Base-by-base conservation (phyloP, 2,329 filamentous ascomycete species). In the Cadophora luteo-olivacea region DNA sequence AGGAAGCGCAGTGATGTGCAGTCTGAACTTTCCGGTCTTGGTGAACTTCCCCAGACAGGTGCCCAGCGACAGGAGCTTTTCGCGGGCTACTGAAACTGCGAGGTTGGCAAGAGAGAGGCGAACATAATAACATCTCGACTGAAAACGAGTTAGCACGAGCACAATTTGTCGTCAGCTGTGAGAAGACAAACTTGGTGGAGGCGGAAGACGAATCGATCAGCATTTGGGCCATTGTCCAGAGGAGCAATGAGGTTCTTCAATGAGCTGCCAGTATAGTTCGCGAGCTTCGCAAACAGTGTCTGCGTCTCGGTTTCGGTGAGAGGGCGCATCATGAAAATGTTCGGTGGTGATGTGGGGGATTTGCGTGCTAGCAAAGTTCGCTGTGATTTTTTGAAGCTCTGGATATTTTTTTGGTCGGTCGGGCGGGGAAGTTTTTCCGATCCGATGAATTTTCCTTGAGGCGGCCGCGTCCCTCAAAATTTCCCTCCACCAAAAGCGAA, bases 11-110 rank as follows among this genome's bases (percentile, higher is more conserved):
- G 95, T 98, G 78, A 98, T 92, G 83, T 97, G 94, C 66, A 99
- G 85, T 64, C 95, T 86, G 84, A 99, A 98, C 81, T 98, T 97
- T 72, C 94, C 93, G 4, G 94, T 92, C 85, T 97, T 98, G 70
- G 94, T 97, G 83, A 97, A 97, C 80, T 97, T 97, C 77, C 94
- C 88, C 14, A 98, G 82, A 79, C 94, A 97, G 29, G 91, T 95
- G 32, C 95, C 95, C n/a, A 97, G 84, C 0, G 91, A 94, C 63
- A 97, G 87, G 1, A 98, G 87, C 78, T 91, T 91, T 74, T 92
- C 91, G 75, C 94, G 90, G 48, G 92, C 87, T 72, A 98, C 89
- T 25, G 91, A 94, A 4, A 92, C 97, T 38, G 96, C 94, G 49
- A 98, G 84, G 80, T 98, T 98, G 70, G 95, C 94, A 69, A 98